Conservation (phyloP, 768 basidiomycete genomes). For the Fomitopsis pulvina region DNA sequence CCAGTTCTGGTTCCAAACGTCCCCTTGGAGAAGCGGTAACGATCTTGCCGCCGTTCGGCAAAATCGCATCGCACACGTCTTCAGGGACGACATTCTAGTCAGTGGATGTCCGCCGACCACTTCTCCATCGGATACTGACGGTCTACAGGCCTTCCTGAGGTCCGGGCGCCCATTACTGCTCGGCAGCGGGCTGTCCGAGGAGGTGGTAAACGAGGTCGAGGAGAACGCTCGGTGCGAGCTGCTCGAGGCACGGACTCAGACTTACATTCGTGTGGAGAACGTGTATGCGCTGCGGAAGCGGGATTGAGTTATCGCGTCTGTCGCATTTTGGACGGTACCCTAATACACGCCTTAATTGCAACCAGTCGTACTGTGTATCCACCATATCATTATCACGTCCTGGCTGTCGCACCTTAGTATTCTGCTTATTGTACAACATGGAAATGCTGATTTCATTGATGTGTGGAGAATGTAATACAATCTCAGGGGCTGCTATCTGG, state of each 20-base stretch:
- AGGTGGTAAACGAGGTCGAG: slow-evolving; percentile 49
- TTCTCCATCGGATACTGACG: not conserved
- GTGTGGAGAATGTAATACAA: no score
- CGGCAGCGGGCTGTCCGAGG: slow-evolving; percentile 49
- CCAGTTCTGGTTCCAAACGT: slow-evolving; percentile 59
- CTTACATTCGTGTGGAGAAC: slow-evolving; percentile 52
- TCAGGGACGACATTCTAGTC: slow-evolving; percentile 59
- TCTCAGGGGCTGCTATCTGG: no score
- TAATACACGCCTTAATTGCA: not conserved
- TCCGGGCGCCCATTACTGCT: slow-evolving; percentile 65
- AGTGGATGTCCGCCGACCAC: slow-evolving; percentile 5
- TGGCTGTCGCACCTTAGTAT: not conserved
- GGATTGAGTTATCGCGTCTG: not conserved
- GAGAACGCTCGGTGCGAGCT: slow-evolving; percentile 46
- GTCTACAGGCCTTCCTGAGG: slow-evolving; percentile 50
- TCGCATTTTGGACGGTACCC: not conserved
- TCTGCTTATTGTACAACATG: not conserved
- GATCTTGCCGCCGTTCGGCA: slow-evolving; percentile 31
- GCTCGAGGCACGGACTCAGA: slow-evolving; percentile 34
- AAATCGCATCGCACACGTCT: slow-evolving; percentile 33
- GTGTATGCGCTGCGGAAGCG: slow-evolving; percentile 50
- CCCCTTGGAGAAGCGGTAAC: slow-evolving; percentile 35
- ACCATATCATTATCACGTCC: slow-evolving; percentile 1
- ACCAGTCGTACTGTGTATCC: not conserved
- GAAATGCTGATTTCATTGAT: not conserved